A percentile compares a stretch with the other conserved stretches of the same genome.
Evolutionary conservation across 176 grass and related monocot genomes (phyloP).

Genomic region (Themeda triandra): DNA sequence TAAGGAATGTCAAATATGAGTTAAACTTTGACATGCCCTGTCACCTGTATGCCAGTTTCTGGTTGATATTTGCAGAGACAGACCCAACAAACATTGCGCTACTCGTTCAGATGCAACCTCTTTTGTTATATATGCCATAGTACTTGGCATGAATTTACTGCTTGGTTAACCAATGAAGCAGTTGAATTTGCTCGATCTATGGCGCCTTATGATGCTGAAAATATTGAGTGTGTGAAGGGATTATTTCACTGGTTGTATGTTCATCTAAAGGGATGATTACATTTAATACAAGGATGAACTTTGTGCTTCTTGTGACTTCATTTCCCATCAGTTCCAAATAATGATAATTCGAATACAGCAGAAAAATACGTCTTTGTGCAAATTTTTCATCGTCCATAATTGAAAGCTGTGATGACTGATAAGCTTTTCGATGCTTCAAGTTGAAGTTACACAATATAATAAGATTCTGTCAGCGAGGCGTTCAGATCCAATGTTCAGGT

Average conservation of each 20-base stretch:
- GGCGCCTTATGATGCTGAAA: background rate
- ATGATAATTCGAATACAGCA: background rate
- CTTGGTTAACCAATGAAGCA: background rate
- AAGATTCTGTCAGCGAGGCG: background rate
- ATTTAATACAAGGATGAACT: background rate
- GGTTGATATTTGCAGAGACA: background rate
- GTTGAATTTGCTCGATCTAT: background rate
- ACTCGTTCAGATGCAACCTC: background rate
- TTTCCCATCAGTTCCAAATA: background rate
- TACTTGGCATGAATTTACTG: background rate
- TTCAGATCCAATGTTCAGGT: constrained; percentile 1
- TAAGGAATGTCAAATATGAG: background rate
- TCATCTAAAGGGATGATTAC: background rate
- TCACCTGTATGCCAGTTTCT: background rate
- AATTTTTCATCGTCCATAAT: background rate
- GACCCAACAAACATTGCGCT: background rate
- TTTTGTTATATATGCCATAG: background rate
- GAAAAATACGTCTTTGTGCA: background rate
- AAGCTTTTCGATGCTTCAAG: background rate
- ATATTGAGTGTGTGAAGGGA: background rate
- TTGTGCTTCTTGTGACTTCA: background rate
- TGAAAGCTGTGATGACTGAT: background rate
- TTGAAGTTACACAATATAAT: background rate
- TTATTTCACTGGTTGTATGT: background rate
- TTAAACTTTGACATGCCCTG: background rate